Conservation (phyloP, 345 rosid genomes). For the Gossypioides kirkii region DNA sequence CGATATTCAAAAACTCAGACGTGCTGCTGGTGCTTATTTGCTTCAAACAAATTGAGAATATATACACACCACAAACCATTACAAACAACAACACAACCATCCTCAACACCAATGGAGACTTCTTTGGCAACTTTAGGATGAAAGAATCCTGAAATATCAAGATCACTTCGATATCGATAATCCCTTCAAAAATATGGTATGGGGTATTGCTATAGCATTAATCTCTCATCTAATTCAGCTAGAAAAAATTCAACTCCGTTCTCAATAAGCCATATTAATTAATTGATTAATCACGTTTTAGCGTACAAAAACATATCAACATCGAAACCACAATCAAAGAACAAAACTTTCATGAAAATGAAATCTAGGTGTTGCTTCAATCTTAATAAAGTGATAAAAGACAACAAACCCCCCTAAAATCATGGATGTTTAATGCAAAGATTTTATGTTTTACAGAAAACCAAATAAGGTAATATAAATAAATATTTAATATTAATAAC, state of each 20-base stretch:
- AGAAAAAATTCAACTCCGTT: background rate
- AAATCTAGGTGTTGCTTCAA: constrained; percentile 30
- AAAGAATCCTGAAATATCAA: constrained; percentile 57
- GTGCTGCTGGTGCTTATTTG: constrained; percentile 55
- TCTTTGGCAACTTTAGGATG: constrained; percentile 67
- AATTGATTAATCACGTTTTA: constrained; percentile 7
- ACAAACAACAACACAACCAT: constrained; percentile 77
- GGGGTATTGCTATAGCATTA: background rate
- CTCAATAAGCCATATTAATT: constrained; percentile 13
- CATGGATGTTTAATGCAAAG: background rate
- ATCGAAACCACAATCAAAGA: constrained; percentile 1
- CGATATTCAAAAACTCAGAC: constrained; percentile 42
- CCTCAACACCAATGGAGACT: constrained; percentile 73
- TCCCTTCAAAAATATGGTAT: background rate
- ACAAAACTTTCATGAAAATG: constrained; percentile 15
- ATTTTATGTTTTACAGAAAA: constrained; percentile 7
- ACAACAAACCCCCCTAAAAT: constrained; percentile 15
- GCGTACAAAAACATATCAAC: background rate
- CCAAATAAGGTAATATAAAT: constrained; percentile 24
- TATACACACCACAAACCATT: constrained; percentile 78
- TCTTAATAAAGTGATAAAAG: constrained; percentile 5
- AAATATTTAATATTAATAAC: background rate
- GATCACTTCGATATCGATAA: background rate
- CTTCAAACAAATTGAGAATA: constrained; percentile 74
- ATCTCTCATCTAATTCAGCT: background rate